Percentiles rank a stretch among this genome's conserved stretches.
Conservation (phyloP, 805 yeast genomes). For the Schwanniomyces pseudopolymorphus region DNA sequence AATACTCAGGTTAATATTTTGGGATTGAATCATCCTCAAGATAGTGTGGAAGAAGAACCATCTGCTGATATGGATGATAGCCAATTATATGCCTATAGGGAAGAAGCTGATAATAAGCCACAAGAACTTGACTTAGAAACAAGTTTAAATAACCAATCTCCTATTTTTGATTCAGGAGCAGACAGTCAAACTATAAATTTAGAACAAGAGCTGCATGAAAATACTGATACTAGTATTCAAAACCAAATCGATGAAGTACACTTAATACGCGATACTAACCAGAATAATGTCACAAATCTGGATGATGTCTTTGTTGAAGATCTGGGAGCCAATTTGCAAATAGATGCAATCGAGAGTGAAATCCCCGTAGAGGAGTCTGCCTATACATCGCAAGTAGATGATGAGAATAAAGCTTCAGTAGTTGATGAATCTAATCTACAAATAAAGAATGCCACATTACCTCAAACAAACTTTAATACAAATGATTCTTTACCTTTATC, state of each 20-base stretch:
- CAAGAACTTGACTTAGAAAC: neutral
- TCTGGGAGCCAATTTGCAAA: no score
- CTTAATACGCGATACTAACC: no score
- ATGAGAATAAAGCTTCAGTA: no score
- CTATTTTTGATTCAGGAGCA: neutral
- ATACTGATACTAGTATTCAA: neutral
- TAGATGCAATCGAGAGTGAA: no score
- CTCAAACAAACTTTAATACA: no score
- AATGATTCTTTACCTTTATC: neutral
- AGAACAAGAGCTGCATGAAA: neutral
- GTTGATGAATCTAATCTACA: neutral
- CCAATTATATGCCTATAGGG: neutral
- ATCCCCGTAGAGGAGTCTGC: no score
- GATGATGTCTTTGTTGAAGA: neutral
- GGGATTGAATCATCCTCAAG: constrained; percentile 1
- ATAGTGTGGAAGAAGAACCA: neutral
- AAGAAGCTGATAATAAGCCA: neutral
- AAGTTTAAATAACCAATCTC: neutral
- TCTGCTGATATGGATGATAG: no score
- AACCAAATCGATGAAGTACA: no score
- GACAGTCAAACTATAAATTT: neutral
- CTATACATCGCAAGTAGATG: no score
- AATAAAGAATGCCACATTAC: neutral
- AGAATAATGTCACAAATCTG: neutral
- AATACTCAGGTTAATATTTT: constrained; percentile 8